phyloP scores from a whole-genome alignment of 208 protist genomes.

The Trypanosoma rangeli region DNA sequence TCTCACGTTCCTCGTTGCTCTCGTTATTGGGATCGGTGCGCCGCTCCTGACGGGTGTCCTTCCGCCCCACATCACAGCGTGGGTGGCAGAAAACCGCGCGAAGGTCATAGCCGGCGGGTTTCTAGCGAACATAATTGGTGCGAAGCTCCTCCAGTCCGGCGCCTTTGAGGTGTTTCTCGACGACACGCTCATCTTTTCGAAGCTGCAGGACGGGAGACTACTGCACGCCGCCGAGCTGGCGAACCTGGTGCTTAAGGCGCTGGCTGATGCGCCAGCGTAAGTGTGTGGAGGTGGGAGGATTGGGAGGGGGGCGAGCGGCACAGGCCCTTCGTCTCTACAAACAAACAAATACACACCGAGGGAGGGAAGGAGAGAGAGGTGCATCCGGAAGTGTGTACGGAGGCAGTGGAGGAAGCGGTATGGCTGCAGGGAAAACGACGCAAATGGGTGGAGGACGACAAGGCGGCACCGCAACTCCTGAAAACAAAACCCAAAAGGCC shows the following conservation, averaged over 20 bases:
- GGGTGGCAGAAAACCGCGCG: slow-evolving; percentile 38
- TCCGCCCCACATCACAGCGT: slow-evolving; percentile 31
- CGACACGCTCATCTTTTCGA: slow-evolving; percentile 60
- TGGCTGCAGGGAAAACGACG: no score
- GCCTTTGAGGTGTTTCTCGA: slow-evolving; percentile 80
- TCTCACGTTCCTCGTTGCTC: slow-evolving; percentile 34
- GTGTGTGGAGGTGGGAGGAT: not conserved
- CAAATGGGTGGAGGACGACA: no score
- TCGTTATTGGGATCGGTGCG: slow-evolving; percentile 38
- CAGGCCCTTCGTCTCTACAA: no score
- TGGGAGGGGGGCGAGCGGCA: not conserved
- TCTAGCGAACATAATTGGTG: slow-evolving; percentile 57
- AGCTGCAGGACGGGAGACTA: slow-evolving; percentile 45
- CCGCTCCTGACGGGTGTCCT: slow-evolving; percentile 40
- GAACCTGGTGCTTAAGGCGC: slow-evolving; percentile 15
- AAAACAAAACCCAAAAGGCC: no score
- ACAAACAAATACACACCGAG: not conserved
- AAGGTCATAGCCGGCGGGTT: slow-evolving; percentile 54
- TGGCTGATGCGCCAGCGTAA: not conserved
- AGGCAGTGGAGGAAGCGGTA: no score
- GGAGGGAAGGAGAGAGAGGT: no score
- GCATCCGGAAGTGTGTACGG: no score
- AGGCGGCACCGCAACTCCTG: no score
- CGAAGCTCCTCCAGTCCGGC: slow-evolving; percentile 44
- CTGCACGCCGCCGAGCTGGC: slow-evolving; percentile 32